Evolutionary conservation across 139 green algal genomes (phyloP).

Genomic region (Micractinium conductrix): DNA sequence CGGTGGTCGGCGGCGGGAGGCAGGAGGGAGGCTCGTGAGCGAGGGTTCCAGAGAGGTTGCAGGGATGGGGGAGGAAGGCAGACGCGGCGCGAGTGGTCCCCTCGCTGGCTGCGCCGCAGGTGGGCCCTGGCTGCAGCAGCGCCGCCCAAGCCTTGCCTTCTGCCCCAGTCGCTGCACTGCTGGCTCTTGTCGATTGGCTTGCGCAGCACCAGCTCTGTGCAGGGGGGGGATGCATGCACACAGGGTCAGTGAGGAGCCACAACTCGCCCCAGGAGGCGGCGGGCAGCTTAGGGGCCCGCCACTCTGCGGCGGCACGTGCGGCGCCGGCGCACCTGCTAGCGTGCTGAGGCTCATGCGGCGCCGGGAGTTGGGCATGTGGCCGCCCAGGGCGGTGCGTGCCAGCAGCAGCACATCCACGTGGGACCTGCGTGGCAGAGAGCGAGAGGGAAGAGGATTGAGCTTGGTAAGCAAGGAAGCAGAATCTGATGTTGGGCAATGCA

Average conservation of each 20-base stretch:
- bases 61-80: too few relatives aligned
- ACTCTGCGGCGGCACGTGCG: too few relatives aligned
- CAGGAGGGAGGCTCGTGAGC: too few relatives aligned
- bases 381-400: conserved; percentile 12
- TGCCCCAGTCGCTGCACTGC: conserved; percentile 46
- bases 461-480: neutral
- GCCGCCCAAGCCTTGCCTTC: neutral
- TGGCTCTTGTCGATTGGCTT: conserved; percentile 45
- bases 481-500: neutral
- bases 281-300: too few relatives aligned
- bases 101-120: too few relatives aligned
- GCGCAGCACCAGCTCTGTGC: conserved; percentile 32
- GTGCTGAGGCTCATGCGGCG: conserved; percentile 33
- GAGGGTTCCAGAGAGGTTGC: too few relatives aligned
- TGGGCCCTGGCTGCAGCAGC: too few relatives aligned
- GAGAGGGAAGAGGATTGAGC: neutral
- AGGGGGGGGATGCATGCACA: neutral
- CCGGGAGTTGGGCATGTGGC: conserved; percentile 2
- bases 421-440: neutral
- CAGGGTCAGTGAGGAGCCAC: too few relatives aligned
- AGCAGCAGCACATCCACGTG: conserved; percentile 46
- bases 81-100: too few relatives aligned
- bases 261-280: too few relatives aligned
- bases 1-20: neutral
- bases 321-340: conserved; percentile 5